Evolutionary conservation across 2,329 filamentous ascomycete species (phyloP).

Genomic region (Colletotrichum ledebouriae): DNA sequence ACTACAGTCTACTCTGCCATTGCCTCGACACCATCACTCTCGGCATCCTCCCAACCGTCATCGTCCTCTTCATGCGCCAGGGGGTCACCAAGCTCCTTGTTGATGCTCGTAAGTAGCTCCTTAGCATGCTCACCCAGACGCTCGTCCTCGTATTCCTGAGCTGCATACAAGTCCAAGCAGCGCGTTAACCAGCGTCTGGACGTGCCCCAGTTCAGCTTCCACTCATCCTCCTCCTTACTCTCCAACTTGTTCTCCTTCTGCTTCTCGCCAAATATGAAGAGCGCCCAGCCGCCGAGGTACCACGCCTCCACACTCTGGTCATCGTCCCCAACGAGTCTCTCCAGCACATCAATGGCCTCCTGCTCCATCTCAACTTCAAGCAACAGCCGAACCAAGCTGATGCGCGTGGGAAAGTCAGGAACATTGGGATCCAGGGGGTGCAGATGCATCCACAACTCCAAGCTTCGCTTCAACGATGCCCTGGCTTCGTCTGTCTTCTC

Average conservation of each 20-base stretch:
- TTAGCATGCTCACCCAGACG: constrained; percentile 80
- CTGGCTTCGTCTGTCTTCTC: constrained; percentile 81
- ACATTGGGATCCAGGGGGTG: constrained; percentile 78
- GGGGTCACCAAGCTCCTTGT: constrained; percentile 73
- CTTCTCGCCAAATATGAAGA: constrained; percentile 83
- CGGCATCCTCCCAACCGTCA: constrained; percentile 62
- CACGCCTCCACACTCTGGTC: constrained; percentile 95
- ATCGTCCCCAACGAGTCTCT: constrained; percentile 87
- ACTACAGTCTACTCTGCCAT: constrained; percentile 58
- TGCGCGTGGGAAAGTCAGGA: constrained; percentile 87
- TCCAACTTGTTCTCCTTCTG: constrained; percentile 58
- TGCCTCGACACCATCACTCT: constrained; percentile 61
- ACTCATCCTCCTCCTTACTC: constrained; percentile 59
- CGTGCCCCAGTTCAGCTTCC: constrained; percentile 76
- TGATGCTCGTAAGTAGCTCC: constrained; percentile 76
- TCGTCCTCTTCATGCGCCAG: constrained; percentile 67
- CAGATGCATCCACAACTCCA: constrained; percentile 86
- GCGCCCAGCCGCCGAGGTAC: constrained; percentile 96
- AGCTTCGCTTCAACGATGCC: constrained; percentile 81
- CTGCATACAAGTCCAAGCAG: constrained; percentile 82
- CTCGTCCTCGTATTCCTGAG: constrained; percentile 88
- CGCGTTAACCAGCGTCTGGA: constrained; percentile 87
- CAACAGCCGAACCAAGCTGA: constrained; percentile 85
- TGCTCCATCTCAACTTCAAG: constrained; percentile 92
- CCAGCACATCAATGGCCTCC: constrained; percentile 86